Base-by-base conservation (phyloP, 768 basidiomycete species). In the Rhodosporidiobolus odoratus region DNA sequence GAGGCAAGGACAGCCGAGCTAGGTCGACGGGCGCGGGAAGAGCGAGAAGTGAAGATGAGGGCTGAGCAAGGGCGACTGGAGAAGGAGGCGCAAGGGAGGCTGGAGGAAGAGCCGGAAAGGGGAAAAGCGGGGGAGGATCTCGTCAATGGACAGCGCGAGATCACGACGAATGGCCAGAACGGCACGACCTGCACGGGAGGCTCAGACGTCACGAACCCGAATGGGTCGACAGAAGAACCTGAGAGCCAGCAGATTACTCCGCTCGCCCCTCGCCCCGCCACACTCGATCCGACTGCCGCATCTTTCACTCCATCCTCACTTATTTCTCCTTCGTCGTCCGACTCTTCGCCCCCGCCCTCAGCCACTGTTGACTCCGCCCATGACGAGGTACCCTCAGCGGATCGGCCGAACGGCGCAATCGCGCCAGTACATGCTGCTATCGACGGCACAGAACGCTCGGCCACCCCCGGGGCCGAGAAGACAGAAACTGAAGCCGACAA, bases 1-100 rank as follows among this genome's bases (percentile, higher is more conserved):
- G 90, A 92, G 72, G 81, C 81, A 0, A 79, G 90, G 19, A 90
- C 88, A 0, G 78, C 83, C 23, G 87, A 83, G 71, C 76, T 86
- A 27, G 84, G 61, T 12, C 21, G 37, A 35, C 9, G 54, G 48
- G 69, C 69, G 37, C 58, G 61, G 50, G 35, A 41, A 52, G 52
- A 40, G 57, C 47, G 40, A 25, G 63, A 65, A 16, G 48, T 6
- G 61, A 52, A 30, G 27, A n/a, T 13, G 25, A 50, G 35, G 60
- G 27, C 15, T 32, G 58, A 8, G 23, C 12, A 45, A 32, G 48
- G 25, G 58, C 35, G n/a, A 32, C 12, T 37, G 58, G 23, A 17
- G 52, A 25, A 43, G 35, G 40, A 54, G 62, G n/a, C 16, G 27
- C 15, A 15, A 10, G 23, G 25, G 52, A 8, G 47, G 62, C 17